A percentile compares a stretch with the other conserved stretches of the same genome.
Evolutionary conservation across 495 filamentous ascomycete species (phyloP).

Genomic region (Tetracladium setigerum): DNA sequence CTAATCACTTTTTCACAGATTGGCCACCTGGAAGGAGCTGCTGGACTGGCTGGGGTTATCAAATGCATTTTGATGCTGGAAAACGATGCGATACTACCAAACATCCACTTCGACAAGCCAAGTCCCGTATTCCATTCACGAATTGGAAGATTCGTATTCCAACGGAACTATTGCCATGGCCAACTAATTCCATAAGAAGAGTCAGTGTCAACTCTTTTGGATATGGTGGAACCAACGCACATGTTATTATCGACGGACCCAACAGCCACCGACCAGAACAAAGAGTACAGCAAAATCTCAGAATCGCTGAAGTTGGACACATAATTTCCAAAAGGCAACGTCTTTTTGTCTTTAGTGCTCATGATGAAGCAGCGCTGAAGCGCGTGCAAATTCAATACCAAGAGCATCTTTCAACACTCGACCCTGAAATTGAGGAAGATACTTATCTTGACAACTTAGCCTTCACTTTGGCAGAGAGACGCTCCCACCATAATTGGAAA

Average conservation of each 20-base stretch:
- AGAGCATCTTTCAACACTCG: too few species aligned
- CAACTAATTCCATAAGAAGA: constrained; percentile 28
- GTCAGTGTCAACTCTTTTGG: constrained; percentile 50
- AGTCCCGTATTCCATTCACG: constrained; percentile 30
- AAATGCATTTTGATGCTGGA: constrained; percentile 49
- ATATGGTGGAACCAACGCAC: constrained; percentile 49
- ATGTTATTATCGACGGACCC: constrained; percentile 41
- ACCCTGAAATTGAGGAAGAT: background rate
- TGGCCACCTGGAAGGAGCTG: constrained; percentile 50
- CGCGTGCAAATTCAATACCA: constrained; percentile 1
- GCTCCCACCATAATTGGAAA: background rate
- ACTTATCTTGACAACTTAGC: constrained; percentile 2
- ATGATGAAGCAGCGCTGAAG: constrained; percentile 1
- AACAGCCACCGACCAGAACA: background rate
- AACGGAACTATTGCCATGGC: constrained; percentile 19
- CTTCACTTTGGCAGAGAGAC: constrained; percentile 2
- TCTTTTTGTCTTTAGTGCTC: background rate
- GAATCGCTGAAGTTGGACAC: background rate
- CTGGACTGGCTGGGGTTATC: constrained; percentile 47
- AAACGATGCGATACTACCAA: constrained; percentile 39
- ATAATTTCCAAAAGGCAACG: background rate
- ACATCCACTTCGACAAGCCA: constrained; percentile 39
- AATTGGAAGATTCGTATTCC: constrained; percentile 19
- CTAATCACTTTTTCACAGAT: constrained; percentile 50
- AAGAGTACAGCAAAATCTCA: background rate